phyloP scores from a whole-genome alignment of 176 grass and related monocot genomes.

The Triticum monococcum region DNA sequence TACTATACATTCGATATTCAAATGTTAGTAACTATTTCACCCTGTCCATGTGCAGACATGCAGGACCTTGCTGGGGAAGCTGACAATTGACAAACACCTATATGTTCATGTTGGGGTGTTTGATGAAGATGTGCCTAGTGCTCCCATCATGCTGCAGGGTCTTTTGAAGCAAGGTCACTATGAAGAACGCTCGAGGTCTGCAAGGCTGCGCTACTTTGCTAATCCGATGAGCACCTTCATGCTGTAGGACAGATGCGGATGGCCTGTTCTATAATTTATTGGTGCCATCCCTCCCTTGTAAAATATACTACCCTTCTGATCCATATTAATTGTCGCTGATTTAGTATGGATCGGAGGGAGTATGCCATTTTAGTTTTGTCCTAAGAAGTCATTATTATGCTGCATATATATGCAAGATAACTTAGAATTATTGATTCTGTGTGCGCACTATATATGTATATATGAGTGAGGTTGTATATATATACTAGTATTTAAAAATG shows the following conservation, averaged over 20 bases:
- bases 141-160: constrained; percentile 47
- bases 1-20: neutral
- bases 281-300: too few relatives aligned
- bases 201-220: constrained; percentile 65
- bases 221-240: constrained; percentile 64
- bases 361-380: too few relatives aligned
- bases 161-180: constrained; percentile 25
- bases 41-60: constrained; percentile 56
- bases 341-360: too few relatives aligned
- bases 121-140: constrained; percentile 40
- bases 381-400: too few relatives aligned
- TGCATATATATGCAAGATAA: neutral
- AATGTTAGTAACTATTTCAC: neutral
- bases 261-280: neutral
- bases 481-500: too few relatives aligned
- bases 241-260: constrained; percentile 25
- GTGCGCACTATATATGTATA: neutral
- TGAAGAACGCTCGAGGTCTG: constrained; percentile 20
- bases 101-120: constrained; percentile 31
- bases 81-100: constrained; percentile 50
- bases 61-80: constrained; percentile 63
- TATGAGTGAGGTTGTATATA: neutral
- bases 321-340: too few relatives aligned
- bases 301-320: too few relatives aligned
- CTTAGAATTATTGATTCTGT: neutral